Evolutionary conservation across 228 moss, liverwort and hornwort species (phyloP).

Genomic region (Sphagnum fallax): DNA sequence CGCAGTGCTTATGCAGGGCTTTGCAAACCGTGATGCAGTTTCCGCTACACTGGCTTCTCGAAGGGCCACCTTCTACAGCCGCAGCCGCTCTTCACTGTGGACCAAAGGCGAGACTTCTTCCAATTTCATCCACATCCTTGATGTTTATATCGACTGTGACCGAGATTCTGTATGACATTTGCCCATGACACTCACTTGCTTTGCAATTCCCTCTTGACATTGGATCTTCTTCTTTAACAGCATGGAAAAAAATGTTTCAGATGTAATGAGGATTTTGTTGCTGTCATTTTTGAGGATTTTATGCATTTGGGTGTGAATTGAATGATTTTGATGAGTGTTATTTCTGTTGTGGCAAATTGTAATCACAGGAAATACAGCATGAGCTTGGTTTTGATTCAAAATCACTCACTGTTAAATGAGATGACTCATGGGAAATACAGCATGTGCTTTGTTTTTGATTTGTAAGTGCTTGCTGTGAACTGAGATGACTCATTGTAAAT

Average conservation of each 20-base stretch:
- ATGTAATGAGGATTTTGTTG: too few relatives aligned
- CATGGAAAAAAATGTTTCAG: too few relatives aligned
- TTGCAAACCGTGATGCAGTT: conserved; percentile 81
- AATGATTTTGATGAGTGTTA: too few relatives aligned
- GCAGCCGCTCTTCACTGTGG: conserved; percentile 92
- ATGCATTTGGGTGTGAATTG: too few relatives aligned
- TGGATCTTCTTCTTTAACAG: not conserved
- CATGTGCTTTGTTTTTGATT: too few relatives aligned
- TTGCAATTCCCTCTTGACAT: not conserved
- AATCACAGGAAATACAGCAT: too few relatives aligned
- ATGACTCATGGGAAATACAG: too few relatives aligned
- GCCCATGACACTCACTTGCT: conserved; percentile 6
- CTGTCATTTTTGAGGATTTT: too few relatives aligned
- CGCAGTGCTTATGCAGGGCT: conserved; percentile 95
- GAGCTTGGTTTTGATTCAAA: too few relatives aligned
- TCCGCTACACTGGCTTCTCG: conserved; percentile 89
- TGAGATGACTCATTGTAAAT: not conserved
- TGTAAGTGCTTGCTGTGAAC: too few relatives aligned
- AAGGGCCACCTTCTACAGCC: conserved; percentile 90
- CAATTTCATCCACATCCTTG: conserved; percentile 89
- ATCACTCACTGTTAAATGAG: too few relatives aligned
- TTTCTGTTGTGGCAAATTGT: too few relatives aligned
- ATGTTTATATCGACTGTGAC: conserved; percentile 96
- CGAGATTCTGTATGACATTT: conserved; percentile 78
- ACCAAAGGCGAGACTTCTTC: conserved; percentile 96